Percentiles rank a stretch among this genome's conserved stretches.
Conservation (phyloP, 305 asterid species). For the Lippia alba region DNA sequence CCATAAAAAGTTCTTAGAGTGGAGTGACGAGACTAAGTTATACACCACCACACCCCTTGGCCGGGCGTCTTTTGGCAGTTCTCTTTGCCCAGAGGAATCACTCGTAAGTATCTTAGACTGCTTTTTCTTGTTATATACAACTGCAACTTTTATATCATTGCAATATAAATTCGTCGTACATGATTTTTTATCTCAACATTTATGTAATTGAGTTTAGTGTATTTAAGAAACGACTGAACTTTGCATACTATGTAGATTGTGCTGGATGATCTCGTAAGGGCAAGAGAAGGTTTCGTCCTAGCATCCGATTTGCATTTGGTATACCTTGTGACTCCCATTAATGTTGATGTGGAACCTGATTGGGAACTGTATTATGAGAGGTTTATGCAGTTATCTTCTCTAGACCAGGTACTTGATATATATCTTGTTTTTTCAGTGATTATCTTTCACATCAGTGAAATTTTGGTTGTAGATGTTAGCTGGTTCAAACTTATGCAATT, state of each 20-base stretch:
- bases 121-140: slow-evolving; percentile 22
- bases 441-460: slow-evolving; percentile 18
- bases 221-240: slow-evolving; percentile 29
- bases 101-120: slow-evolving; percentile 60
- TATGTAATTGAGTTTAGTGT: slow-evolving; percentile 23
- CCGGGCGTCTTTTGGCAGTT: slow-evolving; percentile 97
- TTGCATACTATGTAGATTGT: slow-evolving; percentile 69
- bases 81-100: slow-evolving; percentile 98
- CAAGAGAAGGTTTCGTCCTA: slow-evolving; percentile 97
- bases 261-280: slow-evolving; percentile 94
- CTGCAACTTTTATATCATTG: slow-evolving; percentile 12
- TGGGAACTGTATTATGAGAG: slow-evolving; percentile 97
- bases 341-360: slow-evolving; percentile 96
- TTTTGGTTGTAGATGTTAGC: slow-evolving; percentile 27
- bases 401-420: slow-evolving; percentile 77
- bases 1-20: slow-evolving; percentile 86
- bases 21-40: slow-evolving; percentile 93
- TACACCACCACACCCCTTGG: slow-evolving; percentile 97
- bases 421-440: slow-evolving; percentile 16
- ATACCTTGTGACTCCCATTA: slow-evolving; percentile 94
- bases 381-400: slow-evolving; percentile 84
- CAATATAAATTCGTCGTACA: slow-evolving; percentile 22
- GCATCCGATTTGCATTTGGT: slow-evolving; percentile 99
- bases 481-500: slow-evolving; percentile 20
- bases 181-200: slow-evolving; percentile 24